Percentiles rank a stretch among this genome's conserved stretches.
Evolutionary conservation across 108 stramenopile species (phyloP).

Genomic region (Bacterosira constricta): DNA sequence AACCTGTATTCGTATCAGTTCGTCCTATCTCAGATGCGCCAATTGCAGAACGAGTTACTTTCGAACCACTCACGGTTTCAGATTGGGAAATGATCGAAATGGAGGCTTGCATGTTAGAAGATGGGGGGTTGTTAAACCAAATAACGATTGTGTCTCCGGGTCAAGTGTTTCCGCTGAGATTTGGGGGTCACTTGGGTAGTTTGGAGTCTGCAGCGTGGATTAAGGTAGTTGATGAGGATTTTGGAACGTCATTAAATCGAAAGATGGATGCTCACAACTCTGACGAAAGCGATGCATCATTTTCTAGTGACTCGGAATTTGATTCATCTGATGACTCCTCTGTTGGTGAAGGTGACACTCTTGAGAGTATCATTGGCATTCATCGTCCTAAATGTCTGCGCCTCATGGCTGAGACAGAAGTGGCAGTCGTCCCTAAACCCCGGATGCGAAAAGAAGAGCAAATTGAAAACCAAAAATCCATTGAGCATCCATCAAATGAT

Average conservation of each 20-base stretch:
- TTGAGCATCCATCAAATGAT: background rate
- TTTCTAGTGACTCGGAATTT: constrained; percentile 32
- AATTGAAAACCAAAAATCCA: constrained; percentile 1
- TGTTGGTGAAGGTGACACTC: constrained; percentile 3
- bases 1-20: constrained; percentile 41
- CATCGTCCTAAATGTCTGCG: constrained; percentile 26
- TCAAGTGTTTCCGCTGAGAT: constrained; percentile 55
- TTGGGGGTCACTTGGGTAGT: constrained; percentile 12
- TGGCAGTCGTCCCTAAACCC: constrained; percentile 70
- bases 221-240: constrained; percentile 37
- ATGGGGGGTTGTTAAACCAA: constrained; percentile 70
- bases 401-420: constrained; percentile 73
- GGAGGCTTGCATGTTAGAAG: constrained; percentile 63
- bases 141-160: constrained; percentile 65
- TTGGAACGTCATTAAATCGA: constrained; percentile 5
- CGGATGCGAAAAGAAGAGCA: constrained; percentile 29
- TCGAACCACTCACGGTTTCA: constrained; percentile 66
- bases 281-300: constrained; percentile 15
- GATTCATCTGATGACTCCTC: constrained; percentile 8
- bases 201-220: constrained; percentile 47
- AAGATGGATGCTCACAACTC: background rate
- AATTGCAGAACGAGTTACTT: constrained; percentile 42
- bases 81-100: constrained; percentile 85
- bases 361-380: background rate
- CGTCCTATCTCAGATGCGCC: constrained; percentile 45